These are phyloP conservation scores for Trichoderma polysporum DNA, from an alignment of 2,329 filamentous ascomycete species.

Conservation along the genomic window DNA sequence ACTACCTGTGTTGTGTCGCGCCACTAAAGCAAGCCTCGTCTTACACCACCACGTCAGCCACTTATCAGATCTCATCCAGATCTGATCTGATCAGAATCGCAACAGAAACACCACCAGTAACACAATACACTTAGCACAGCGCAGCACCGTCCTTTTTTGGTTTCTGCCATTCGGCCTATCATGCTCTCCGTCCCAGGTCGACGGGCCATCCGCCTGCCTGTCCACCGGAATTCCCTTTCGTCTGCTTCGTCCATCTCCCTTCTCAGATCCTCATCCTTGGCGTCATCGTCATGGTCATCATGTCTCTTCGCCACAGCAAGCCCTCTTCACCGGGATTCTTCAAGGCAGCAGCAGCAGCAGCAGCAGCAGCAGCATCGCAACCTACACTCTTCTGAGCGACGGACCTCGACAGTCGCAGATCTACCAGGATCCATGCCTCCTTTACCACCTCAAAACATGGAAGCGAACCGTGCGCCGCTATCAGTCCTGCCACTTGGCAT, in stretches of 20 bases:
- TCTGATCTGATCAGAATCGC: neutral
- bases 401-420: slow-evolving; percentile 38
- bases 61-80: neutral
- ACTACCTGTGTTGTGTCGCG: neutral
- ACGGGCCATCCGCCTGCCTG: slow-evolving; percentile 26
- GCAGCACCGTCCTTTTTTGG: neutral
- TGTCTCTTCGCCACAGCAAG: slow-evolving; percentile 20
- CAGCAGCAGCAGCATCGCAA: slow-evolving; percentile 26
- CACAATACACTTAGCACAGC: neutral
- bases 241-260: slow-evolving; percentile 11
- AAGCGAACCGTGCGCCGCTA: slow-evolving; percentile 48
- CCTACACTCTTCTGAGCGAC: slow-evolving; percentile 40
- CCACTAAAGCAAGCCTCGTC: slow-evolving; percentile 8
- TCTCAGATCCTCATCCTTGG: slow-evolving; percentile 12
- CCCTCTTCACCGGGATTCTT: neutral
- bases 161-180: slow-evolving; percentile 20
- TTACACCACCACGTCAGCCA: neutral
- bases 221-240: slow-evolving; percentile 20
- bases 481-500: slow-evolving; percentile 65
- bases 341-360: slow-evolving; percentile 21
- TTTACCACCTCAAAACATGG: slow-evolving; percentile 27
- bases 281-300: slow-evolving; percentile 18
- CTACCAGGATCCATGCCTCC: slow-evolving; percentile 33
- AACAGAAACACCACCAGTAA: neutral
- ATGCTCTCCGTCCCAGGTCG: slow-evolving; percentile 28